A percentile compares a stretch with the other conserved stretches of the same genome.
These are phyloP conservation scores for Hypoxylon sp. DNA, from an alignment of 2,329 filamentous ascomycete genomes.

Conservation along the genomic window DNA sequence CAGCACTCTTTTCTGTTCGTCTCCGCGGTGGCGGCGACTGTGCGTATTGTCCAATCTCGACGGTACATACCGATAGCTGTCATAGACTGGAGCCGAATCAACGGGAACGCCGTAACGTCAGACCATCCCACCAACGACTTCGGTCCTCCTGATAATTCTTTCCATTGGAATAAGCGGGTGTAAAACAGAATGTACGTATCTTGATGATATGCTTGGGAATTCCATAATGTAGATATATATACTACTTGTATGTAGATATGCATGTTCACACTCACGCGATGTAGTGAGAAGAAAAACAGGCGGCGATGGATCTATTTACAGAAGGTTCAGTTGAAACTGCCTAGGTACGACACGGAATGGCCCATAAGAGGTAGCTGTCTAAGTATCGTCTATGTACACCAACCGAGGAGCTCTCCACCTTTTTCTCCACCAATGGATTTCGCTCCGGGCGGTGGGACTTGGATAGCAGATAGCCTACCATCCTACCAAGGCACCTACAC, in stretches of 20 bases:
- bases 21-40: constrained; percentile 44
- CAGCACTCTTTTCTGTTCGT: constrained; percentile 42
- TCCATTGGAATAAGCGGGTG: not conserved
- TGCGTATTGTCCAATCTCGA: constrained; percentile 37
- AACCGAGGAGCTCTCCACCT: constrained; percentile 37
- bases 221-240: constrained; percentile 1
- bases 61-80: constrained; percentile 30
- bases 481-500: not conserved
- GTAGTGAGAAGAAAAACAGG: constrained; percentile 15
- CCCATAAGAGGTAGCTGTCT: constrained; percentile 39
- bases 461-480: constrained; percentile 36
- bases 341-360: constrained; percentile 38
- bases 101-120: constrained; percentile 43
- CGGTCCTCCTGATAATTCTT: constrained; percentile 13
- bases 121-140: constrained; percentile 39
- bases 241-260: not conserved
- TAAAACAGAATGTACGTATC: not conserved
- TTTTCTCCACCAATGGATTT: constrained; percentile 33
- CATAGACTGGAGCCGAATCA: constrained; percentile 37
- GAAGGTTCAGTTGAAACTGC: constrained; percentile 38
- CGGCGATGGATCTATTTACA: constrained; percentile 38
- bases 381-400: constrained; percentile 39
- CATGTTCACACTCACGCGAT: not conserved
- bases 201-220: constrained; percentile 4
- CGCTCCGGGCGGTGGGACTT: constrained; percentile 37